A percentile compares a stretch with the other conserved stretches of the same genome.
These are phyloP conservation scores for Moesziomyces antarcticus DNA, from an alignment of 1,284 basidiomycete genomes.

Conservation along the genomic window DNA sequence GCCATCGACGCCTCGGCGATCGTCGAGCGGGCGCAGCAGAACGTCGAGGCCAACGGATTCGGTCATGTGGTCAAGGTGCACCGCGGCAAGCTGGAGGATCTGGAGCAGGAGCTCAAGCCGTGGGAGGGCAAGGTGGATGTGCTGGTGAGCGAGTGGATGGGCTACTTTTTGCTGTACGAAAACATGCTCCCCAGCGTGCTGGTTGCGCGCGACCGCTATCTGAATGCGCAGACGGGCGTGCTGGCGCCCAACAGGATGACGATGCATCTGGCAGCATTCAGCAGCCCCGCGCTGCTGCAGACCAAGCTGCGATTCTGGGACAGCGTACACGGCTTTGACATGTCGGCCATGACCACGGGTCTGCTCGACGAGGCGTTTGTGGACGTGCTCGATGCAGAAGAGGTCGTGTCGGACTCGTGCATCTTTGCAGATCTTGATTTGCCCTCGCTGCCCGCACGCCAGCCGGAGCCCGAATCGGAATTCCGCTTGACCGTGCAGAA, in stretches of 20 bases:
- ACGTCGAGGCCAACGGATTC: constrained; percentile 82
- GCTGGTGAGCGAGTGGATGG: constrained; percentile 97
- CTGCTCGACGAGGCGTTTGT: constrained; percentile 62
- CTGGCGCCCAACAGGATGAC: constrained; percentile 91
- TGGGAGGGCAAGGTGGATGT: constrained; percentile 82
- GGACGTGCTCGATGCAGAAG: constrained; percentile 48
- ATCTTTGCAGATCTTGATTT: constrained; percentile 63
- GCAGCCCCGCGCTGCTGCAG: constrained; percentile 79
- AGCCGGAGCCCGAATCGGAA: constrained; percentile 66
- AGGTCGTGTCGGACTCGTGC: constrained; percentile 46
- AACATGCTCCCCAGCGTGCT: constrained; percentile 97
- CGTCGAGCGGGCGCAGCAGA: constrained; percentile 82
- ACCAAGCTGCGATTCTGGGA: constrained; percentile 89
- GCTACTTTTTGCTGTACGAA: constrained; percentile 78
- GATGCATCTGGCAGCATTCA: constrained; percentile 84
- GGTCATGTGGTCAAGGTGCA: constrained; percentile 81
- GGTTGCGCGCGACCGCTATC: constrained; percentile 84
- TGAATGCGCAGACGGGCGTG: constrained; percentile 76
- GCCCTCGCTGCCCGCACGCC: constrained; percentile 38
- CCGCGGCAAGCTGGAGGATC: constrained; percentile 87
- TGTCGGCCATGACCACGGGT: constrained; percentile 61
- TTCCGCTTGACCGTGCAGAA: constrained; percentile 38
- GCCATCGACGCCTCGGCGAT: constrained; percentile 92
- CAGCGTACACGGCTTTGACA: constrained; percentile 80
- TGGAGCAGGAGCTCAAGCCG: constrained; percentile 75